Percentiles rank a stretch among this genome's conserved stretches.
phyloP scores from a whole-genome alignment of 495 filamentous ascomycete species.

The Collariella sp. region DNA sequence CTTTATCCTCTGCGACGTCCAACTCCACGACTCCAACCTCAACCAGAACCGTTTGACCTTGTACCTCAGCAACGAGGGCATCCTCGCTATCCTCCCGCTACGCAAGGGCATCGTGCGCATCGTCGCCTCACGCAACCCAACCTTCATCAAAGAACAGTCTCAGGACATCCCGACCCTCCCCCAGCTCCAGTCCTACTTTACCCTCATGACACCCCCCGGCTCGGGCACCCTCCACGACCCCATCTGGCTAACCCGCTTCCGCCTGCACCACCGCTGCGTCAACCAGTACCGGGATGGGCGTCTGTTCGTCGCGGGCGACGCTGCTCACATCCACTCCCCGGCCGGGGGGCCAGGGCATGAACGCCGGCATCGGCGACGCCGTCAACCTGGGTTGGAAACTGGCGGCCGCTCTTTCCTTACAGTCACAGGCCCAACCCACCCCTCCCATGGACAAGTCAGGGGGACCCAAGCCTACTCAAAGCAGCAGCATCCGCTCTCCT shows the following conservation, averaged over 20 bases:
- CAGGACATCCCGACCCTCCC: constrained; percentile 24
- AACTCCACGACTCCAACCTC: constrained; percentile 26
- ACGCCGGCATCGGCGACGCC: constrained; percentile 51
- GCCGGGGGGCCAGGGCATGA: constrained; percentile 54
- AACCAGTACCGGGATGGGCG: constrained; percentile 29
- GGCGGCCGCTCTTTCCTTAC: constrained; percentile 23
- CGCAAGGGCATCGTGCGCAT: constrained; percentile 24
- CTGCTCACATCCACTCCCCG: constrained; percentile 51
- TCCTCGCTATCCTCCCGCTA: constrained; percentile 28
- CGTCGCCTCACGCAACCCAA: constrained; percentile 13
- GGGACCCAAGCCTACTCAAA: too few relatives aligned
- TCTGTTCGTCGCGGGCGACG: constrained; percentile 49
- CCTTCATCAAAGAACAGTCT: constrained; percentile 12
- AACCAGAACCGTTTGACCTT: constrained; percentile 22
- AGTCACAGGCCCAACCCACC: not conserved
- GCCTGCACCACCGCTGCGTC: constrained; percentile 31
- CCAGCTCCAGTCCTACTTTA: constrained; percentile 24
- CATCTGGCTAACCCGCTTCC: constrained; percentile 35
- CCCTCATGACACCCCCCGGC: constrained; percentile 23
- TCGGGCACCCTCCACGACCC: constrained; percentile 27
- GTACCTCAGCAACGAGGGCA: constrained; percentile 18
- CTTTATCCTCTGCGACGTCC: constrained; percentile 41
- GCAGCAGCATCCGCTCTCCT: constrained; percentile 19
- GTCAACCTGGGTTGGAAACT: constrained; percentile 54
- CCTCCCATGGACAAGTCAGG: too few relatives aligned